Conservation (phyloP, 2,329 filamentous ascomycete species). For the Calycina herbarum region DNA sequence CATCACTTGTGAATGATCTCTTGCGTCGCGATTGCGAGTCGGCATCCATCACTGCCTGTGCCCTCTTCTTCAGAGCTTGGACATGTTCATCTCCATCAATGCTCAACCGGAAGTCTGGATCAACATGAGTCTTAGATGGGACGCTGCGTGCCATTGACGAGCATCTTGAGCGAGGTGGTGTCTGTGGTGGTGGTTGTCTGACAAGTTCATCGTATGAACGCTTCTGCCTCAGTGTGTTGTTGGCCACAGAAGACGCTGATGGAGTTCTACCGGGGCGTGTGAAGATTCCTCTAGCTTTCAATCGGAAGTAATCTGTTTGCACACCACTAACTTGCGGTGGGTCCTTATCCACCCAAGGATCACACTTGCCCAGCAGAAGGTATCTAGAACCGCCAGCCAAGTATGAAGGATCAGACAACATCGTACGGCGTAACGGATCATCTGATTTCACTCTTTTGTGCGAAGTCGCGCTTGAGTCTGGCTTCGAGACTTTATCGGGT, state of each 20-base stretch:
- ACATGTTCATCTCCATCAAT: constrained; percentile 24
- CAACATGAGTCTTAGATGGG: constrained; percentile 21
- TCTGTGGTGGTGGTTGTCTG: constrained; percentile 25
- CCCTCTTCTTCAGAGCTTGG: constrained; percentile 30
- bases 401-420: constrained; percentile 36
- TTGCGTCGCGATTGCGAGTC: constrained; percentile 22
- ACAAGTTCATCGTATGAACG: constrained; percentile 30
- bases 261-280: constrained; percentile 36
- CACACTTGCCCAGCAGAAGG: constrained; percentile 32
- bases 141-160: constrained; percentile 27
- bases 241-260: constrained; percentile 34
- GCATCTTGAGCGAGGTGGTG: constrained; percentile 18
- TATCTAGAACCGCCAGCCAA: constrained; percentile 35
- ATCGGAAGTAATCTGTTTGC: constrained; percentile 39
- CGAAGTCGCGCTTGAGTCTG: constrained; percentile 21
- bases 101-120: constrained; percentile 12
- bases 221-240: constrained; percentile 28
- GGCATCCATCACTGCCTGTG: constrained; percentile 27
- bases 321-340: constrained; percentile 35
- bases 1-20: constrained; percentile 24
- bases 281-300: constrained; percentile 39
- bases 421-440: constrained; percentile 31
- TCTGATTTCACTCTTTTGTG: constrained; percentile 30
- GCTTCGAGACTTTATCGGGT: constrained; percentile 21
- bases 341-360: constrained; percentile 23